Percentiles rank a stretch among this genome's conserved stretches.
phyloP scores from a whole-genome alignment of 805 yeast genomes.

The Saitoella complicata region DNA sequence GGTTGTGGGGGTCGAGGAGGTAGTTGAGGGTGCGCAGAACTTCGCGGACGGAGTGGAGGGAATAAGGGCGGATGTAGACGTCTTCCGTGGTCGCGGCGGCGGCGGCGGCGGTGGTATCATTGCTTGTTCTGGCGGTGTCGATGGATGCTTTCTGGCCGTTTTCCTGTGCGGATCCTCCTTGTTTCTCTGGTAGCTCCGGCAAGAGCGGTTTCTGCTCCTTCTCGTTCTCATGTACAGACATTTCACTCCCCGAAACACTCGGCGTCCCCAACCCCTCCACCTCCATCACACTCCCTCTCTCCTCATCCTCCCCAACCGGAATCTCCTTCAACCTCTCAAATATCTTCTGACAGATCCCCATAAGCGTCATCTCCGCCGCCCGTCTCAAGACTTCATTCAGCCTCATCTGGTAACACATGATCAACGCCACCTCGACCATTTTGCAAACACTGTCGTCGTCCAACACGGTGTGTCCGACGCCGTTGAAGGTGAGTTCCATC shows the following conservation, averaged over 20 bases:
- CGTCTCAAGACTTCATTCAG: constrained; percentile 77
- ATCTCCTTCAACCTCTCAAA: constrained; percentile 45
- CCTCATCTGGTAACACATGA: constrained; percentile 81
- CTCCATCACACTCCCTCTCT: constrained; percentile 13
- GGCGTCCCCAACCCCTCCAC: no score
- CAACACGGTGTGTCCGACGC: constrained; percentile 48
- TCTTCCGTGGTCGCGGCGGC: constrained; percentile 1
- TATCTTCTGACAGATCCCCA: constrained; percentile 48
- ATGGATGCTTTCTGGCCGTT: not conserved
- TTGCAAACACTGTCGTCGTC: constrained; percentile 76
- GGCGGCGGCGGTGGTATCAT: not conserved
- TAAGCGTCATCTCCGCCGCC: constrained; percentile 74
- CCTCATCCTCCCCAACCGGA: constrained; percentile 27
- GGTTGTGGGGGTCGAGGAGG: constrained; percentile 67
- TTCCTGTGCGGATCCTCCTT: constrained; percentile 1
- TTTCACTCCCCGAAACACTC: not conserved
- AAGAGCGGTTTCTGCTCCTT: not conserved
- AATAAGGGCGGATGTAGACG: constrained; percentile 31
- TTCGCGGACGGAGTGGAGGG: constrained; percentile 60
- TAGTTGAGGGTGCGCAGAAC: constrained; percentile 61
- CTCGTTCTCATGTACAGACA: not conserved
- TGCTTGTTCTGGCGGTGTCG: constrained; percentile 1
- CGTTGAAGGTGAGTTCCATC: constrained; percentile 47
- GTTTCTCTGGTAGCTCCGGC: constrained; percentile 1
- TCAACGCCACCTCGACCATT: constrained; percentile 77